Evolutionary conservation across 2,329 filamentous ascomycete species (phyloP).

Genomic region (Pseudogymnoascus sp.): DNA sequence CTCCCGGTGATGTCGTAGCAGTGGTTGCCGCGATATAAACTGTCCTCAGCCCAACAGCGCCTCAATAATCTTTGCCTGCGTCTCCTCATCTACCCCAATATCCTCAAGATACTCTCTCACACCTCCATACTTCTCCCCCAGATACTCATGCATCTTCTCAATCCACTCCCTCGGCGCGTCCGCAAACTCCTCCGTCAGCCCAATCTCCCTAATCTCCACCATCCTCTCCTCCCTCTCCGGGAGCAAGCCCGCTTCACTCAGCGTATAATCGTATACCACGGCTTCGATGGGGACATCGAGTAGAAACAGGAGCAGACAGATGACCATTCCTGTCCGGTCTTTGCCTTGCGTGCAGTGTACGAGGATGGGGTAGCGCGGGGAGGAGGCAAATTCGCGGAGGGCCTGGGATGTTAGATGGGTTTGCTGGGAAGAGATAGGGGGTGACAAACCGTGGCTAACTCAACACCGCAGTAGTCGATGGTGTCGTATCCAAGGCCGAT

Average conservation of each 20-base stretch:
- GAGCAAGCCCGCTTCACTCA: conserved; percentile 54
- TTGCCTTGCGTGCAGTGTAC: conserved; percentile 88
- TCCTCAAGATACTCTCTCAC: conserved; percentile 55
- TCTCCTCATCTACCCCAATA: conserved; percentile 47
- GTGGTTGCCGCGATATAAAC: no score
- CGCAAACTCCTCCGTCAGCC: conserved; percentile 66
- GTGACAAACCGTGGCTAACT: conserved; percentile 42
- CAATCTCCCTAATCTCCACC: conserved; percentile 60
- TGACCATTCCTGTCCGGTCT: conserved; percentile 68
- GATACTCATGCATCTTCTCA: conserved; percentile 45
- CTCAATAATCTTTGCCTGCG: conserved; percentile 15
- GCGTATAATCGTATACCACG: conserved; percentile 63
- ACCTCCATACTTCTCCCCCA: conserved; percentile 57
- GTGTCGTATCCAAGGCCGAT: conserved; percentile 62
- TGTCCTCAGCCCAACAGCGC: conserved; percentile 7
- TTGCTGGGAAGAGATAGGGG: background rate
- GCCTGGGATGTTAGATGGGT: conserved; percentile 26
- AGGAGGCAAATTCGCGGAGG: conserved; percentile 41
- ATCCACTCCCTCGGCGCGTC: conserved; percentile 59
- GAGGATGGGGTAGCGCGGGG: conserved; percentile 52
- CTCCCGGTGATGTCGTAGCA: no score
- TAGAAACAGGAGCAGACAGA: conserved; percentile 60
- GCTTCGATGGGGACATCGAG: conserved; percentile 48
- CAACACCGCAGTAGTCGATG: conserved; percentile 56
- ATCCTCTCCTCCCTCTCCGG: conserved; percentile 56